These are phyloP conservation scores for Senna tora DNA, from an alignment of 306 rosid genomes.

Conservation along the genomic window DNA sequence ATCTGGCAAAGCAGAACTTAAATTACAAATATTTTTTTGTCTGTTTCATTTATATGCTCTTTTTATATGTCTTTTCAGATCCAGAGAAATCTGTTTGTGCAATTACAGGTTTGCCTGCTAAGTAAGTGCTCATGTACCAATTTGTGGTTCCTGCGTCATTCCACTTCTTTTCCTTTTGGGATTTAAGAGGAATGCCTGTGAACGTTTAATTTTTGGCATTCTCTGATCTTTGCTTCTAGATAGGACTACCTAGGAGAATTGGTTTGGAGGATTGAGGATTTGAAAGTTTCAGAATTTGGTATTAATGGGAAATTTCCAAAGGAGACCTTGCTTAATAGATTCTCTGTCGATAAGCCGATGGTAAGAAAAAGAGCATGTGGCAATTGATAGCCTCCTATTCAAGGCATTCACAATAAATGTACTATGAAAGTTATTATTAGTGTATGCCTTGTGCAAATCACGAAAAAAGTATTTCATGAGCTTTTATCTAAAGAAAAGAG, in stretches of 20 bases:
- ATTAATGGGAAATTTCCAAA: slow-evolving; percentile 19
- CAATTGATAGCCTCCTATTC: slow-evolving; percentile 1
- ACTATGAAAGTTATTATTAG: background rate
- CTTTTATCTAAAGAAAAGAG: background rate
- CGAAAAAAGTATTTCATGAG: background rate
- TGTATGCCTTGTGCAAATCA: slow-evolving; percentile 2
- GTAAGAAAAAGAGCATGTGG: slow-evolving; percentile 5
- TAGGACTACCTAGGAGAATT: background rate
- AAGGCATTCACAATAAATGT: background rate
- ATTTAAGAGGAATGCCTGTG: slow-evolving; percentile 23
- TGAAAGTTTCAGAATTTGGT: slow-evolving; percentile 30
- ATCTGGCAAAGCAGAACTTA: slow-evolving; percentile 14
- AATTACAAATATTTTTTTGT: slow-evolving; percentile 11
- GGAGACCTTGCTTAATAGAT: slow-evolving; percentile 19
- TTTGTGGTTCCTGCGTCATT: slow-evolving; percentile 29
- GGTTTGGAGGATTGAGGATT: slow-evolving; percentile 20
- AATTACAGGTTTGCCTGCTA: slow-evolving; percentile 92
- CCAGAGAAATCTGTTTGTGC: slow-evolving; percentile 82
- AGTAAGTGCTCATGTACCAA: slow-evolving; percentile 60
- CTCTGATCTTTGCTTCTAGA: slow-evolving; percentile 11
- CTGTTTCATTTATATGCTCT: slow-evolving; percentile 24
- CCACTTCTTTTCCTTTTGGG: slow-evolving; percentile 15
- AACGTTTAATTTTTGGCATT: background rate
- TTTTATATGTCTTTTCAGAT: slow-evolving; percentile 56
- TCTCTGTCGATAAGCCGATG: slow-evolving; percentile 5